These are phyloP conservation scores for Phytophthora podocarpi DNA, from an alignment of 352 stramenopile genomes.

Conservation along the genomic window DNA sequence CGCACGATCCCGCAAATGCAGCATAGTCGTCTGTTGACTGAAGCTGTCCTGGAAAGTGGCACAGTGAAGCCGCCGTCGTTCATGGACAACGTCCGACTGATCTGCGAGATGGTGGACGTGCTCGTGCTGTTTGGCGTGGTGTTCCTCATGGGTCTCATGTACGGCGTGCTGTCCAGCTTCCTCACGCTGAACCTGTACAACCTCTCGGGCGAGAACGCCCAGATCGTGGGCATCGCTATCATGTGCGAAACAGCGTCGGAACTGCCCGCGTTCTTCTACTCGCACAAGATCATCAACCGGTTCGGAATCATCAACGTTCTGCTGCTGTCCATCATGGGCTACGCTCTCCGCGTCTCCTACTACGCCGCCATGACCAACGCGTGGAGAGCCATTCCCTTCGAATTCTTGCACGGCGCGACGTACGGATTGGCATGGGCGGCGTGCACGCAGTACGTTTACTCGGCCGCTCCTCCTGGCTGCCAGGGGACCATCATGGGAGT, in stretches of 20 bases:
- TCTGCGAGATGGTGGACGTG: constrained; percentile 59
- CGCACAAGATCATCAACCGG: constrained; percentile 67
- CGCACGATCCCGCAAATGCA: constrained; percentile 63
- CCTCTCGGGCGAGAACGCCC: constrained; percentile 63
- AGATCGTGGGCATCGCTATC: constrained; percentile 84
- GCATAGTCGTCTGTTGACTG: constrained; percentile 28
- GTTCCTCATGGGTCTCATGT: constrained; percentile 85
- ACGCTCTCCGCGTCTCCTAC: constrained; percentile 71
- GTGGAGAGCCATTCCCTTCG: constrained; percentile 80
- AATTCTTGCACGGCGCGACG: constrained; percentile 78
- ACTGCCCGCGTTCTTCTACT: constrained; percentile 84
- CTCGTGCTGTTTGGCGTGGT: constrained; percentile 74
- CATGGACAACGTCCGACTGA: constrained; percentile 33
- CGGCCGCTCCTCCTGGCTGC: constrained; percentile 55
- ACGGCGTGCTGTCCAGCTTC: constrained; percentile 82
- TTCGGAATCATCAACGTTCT: constrained; percentile 78
- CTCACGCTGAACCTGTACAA: constrained; percentile 86
- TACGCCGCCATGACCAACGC: constrained; percentile 81
- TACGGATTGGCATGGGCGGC: constrained; percentile 79
- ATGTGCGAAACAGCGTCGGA: constrained; percentile 83
- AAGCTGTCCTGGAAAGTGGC: constrained; percentile 28
- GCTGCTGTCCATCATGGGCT: constrained; percentile 70
- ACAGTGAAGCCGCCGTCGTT: constrained; percentile 43
- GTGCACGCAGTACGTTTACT: constrained; percentile 80
- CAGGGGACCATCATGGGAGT: constrained; percentile 81